Evolutionary conservation across 345 rosid genomes (phyloP).

Genomic region (Melaleuca alternifolia): DNA sequence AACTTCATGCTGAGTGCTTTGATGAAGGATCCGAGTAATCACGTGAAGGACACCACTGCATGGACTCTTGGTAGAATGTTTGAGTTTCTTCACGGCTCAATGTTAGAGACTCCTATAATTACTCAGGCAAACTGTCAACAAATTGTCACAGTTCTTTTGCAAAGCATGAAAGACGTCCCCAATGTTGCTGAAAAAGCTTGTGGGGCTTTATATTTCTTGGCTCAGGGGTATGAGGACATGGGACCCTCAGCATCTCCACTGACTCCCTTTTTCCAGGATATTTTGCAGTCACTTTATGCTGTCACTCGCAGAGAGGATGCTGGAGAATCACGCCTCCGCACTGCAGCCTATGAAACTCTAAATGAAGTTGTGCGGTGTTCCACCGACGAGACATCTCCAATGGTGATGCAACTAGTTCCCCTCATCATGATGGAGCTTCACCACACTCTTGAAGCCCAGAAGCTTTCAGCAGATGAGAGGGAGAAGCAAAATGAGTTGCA

Average conservation of each 20-base stretch:
- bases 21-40: conserved; percentile 32
- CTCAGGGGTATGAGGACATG: conserved; percentile 34
- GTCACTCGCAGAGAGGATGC: conserved; percentile 41
- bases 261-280: conserved; percentile 36
- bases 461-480: conserved; percentile 26
- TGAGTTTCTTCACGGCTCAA: conserved; percentile 38
- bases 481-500: conserved; percentile 35
- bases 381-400: conserved; percentile 27
- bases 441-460: conserved; percentile 31
- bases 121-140: conserved; percentile 39
- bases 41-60: conserved; percentile 42
- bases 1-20: conserved; percentile 38
- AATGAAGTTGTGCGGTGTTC: conserved; percentile 38
- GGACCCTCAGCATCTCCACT: conserved; percentile 26
- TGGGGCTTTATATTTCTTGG: conserved; percentile 41
- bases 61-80: conserved; percentile 45
- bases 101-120: conserved; percentile 26
- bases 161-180: conserved; percentile 39
- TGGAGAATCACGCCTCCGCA: conserved; percentile 33
- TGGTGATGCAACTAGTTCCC: conserved; percentile 27
- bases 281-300: conserved; percentile 27
- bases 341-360: conserved; percentile 38
- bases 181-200: conserved; percentile 46
- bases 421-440: conserved; percentile 32
- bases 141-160: conserved; percentile 31